phyloP scores from a whole-genome alignment of 2,329 filamentous ascomycete genomes.

The Bertia moriformis region DNA sequence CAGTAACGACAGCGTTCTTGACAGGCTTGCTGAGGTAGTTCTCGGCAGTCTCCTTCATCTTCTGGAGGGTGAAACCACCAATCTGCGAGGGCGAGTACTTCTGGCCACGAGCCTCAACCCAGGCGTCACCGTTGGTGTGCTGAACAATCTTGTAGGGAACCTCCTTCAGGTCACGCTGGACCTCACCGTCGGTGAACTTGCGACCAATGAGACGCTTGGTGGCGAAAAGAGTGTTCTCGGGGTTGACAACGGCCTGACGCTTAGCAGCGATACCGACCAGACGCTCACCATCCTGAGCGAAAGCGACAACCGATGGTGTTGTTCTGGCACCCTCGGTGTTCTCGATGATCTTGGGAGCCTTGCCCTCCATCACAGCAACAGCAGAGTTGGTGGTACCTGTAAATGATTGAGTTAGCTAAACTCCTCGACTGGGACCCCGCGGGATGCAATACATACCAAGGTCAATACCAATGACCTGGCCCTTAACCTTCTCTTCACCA shows the following conservation, averaged over 20 bases:
- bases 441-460: slow-evolving; percentile 32
- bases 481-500: slow-evolving; percentile 50
- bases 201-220: neutral
- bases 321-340: slow-evolving; percentile 54
- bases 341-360: slow-evolving; percentile 51
- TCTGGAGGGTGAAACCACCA: slow-evolving; percentile 51
- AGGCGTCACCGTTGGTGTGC: slow-evolving; percentile 54
- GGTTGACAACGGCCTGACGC: slow-evolving; percentile 55
- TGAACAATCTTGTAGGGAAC: neutral
- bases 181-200: neutral
- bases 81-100: slow-evolving; percentile 57
- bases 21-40: slow-evolving; percentile 46
- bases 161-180: neutral
- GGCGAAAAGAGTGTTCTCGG: slow-evolving; percentile 55
- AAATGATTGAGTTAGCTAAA: slow-evolving; percentile 1
- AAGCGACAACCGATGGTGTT: slow-evolving; percentile 51
- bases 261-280: slow-evolving; percentile 54
- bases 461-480: slow-evolving; percentile 56
- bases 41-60: slow-evolving; percentile 60
- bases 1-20: slow-evolving; percentile 86
- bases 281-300: slow-evolving; percentile 53
- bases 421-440: neutral
- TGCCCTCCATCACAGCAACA: slow-evolving; percentile 54
- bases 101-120: slow-evolving; percentile 52
- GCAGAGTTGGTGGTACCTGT: slow-evolving; percentile 50